A percentile compares a stretch with the other conserved stretches of the same genome.
These are phyloP conservation scores for Candida sp. DNA, from an alignment of 1,139 yeast species.

Conservation along the genomic window DNA sequence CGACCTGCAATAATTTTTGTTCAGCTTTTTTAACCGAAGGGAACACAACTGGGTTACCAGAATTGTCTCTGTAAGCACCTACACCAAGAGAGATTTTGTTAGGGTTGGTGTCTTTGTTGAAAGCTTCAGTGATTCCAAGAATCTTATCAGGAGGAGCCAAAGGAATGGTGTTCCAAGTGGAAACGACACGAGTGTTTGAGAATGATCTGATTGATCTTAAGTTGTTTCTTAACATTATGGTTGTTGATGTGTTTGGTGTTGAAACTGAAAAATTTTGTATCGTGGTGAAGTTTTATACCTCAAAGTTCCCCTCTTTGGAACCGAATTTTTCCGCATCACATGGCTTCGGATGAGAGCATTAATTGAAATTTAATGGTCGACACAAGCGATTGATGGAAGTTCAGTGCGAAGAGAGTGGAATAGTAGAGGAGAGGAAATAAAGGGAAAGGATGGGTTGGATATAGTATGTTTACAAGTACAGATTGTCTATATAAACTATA, in stretches of 20 bases:
- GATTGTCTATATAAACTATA: too few species aligned
- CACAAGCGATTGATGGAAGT: too few species aligned
- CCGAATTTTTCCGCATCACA: too few species aligned
- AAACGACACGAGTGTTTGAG: constrained; percentile 10
- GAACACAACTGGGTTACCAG: constrained; percentile 46
- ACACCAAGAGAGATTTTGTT: constrained; percentile 48
- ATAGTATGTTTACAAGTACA: too few species aligned
- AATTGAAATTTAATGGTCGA: too few species aligned
- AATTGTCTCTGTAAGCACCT: constrained; percentile 48
- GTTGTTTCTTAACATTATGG: background rate
- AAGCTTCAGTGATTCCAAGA: constrained; percentile 62
- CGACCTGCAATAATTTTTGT: constrained; percentile 32
- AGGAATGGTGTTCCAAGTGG: constrained; percentile 43
- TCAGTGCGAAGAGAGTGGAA: too few species aligned
- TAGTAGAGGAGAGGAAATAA: too few species aligned
- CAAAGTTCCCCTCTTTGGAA: too few species aligned
- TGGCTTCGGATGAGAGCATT: too few species aligned
- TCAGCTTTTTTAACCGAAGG: constrained; percentile 49
- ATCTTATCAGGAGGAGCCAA: constrained; percentile 76
- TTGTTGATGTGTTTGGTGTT: background rate
- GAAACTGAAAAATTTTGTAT: background rate
- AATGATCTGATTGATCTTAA: constrained; percentile 9
- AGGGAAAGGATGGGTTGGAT: too few species aligned
- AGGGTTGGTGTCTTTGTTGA: constrained; percentile 35
- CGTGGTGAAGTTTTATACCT: too few species aligned